Percentiles rank a stretch among this genome's conserved stretches.
Conservation (phyloP, 148 eudicot species). For the Vaccinium macrocarpon region DNA sequence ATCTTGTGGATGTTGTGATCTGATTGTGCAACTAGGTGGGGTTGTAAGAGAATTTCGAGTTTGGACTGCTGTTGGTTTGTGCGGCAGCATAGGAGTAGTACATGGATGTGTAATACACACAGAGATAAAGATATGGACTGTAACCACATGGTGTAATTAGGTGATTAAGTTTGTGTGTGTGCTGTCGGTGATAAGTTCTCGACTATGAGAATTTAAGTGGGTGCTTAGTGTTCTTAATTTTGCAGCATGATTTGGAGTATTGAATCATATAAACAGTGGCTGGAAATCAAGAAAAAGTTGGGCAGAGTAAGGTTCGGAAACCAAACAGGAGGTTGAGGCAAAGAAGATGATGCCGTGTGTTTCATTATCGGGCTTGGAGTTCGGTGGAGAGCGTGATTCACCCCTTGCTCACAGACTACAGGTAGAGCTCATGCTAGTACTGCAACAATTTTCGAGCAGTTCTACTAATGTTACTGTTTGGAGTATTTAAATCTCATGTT, state of each 20-base stretch:
- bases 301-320: not conserved
- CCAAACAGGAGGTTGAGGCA: conserved; percentile 7
- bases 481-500: not conserved
- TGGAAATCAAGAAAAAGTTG: conserved; percentile 3
- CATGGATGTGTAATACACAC: not conserved
- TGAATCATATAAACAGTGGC: not conserved
- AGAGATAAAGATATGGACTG: not conserved
- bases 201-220: not conserved
- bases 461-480: not conserved
- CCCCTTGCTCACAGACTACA: not conserved
- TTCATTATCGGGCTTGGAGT: not conserved
- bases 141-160: not conserved
- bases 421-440: not conserved
- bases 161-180: not conserved
- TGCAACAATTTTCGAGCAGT: not conserved
- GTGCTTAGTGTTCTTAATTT: not conserved
- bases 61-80: no score
- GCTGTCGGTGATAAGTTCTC: not conserved
- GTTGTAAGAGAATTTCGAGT: no score
- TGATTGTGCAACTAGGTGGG: no score
- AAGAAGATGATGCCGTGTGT: not conserved
- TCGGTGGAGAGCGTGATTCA: not conserved
- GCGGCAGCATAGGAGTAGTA: not conserved
- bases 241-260: not conserved
- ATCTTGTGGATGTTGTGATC: no score